phyloP scores from a whole-genome alignment of 148 eudicot genomes.

The Camellia sinensis region DNA sequence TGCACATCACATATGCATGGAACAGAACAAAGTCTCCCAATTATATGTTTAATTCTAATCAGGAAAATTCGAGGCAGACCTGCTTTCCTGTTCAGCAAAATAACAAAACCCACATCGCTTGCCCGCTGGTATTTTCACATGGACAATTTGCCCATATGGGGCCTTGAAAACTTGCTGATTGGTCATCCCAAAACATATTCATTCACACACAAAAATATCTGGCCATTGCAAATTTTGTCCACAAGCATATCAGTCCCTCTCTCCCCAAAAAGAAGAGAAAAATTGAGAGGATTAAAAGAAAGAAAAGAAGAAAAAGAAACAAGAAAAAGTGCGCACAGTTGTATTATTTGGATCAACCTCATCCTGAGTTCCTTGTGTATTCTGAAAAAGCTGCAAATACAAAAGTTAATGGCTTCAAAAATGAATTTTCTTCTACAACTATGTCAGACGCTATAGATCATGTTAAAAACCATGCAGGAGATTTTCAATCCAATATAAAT shows the following conservation, averaged over 20 bases:
- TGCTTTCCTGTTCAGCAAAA: constrained; percentile 68
- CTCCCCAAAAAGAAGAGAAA: background rate
- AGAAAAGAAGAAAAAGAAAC: background rate
- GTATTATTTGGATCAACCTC: constrained; percentile 96
- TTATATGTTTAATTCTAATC: background rate
- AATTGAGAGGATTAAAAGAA: background rate
- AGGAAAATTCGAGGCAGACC: constrained; percentile 6
- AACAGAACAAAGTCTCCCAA: background rate
- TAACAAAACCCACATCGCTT: constrained; percentile 96
- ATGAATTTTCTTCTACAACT: background rate
- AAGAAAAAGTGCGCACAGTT: constrained; percentile 66
- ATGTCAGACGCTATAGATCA: background rate
- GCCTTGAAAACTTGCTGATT: constrained; percentile 75
- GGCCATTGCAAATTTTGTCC: constrained; percentile 23
- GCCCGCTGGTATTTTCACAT: constrained; percentile 88
- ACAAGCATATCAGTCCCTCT: constrained; percentile 3
- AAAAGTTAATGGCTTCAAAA: constrained; percentile 1
- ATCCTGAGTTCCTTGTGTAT: constrained; percentile 58
- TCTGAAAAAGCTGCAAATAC: constrained; percentile 70
- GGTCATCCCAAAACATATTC: constrained; percentile 75
- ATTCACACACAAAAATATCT: constrained; percentile 92
- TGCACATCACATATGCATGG: constrained; percentile 24
- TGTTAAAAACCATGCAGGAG: background rate
- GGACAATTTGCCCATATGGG: constrained; percentile 69
- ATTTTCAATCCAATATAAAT: background rate